Conservation (phyloP, 495 filamentous ascomycete species). For the Chaetomium tenue region DNA sequence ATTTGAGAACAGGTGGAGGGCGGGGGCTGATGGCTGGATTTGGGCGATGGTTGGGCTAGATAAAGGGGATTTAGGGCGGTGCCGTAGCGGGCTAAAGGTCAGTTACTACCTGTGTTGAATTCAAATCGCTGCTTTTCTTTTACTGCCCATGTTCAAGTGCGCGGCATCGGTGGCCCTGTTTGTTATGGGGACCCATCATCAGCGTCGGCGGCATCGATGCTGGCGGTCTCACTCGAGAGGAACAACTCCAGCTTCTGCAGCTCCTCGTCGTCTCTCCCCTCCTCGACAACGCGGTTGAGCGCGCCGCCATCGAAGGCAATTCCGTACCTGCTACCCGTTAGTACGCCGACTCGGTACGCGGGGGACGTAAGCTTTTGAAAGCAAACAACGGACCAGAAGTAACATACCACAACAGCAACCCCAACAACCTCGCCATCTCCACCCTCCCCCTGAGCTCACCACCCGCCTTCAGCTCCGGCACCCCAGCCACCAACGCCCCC, state of each 20-base stretch:
- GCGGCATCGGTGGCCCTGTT: background rate
- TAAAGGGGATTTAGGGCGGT: background rate
- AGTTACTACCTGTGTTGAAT: conserved; percentile 8
- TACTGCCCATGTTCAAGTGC: background rate
- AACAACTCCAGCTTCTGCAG: conserved; percentile 46
- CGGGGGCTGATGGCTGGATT: background rate
- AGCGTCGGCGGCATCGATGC: too few species aligned
- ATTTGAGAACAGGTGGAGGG: background rate
- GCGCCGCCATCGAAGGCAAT: conserved; percentile 58
- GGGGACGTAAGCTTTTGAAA: background rate
- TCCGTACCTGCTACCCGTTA: conserved; percentile 45
- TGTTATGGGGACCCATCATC: too few species aligned
- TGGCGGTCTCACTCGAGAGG: conserved; percentile 11
- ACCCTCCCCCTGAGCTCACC: conserved; percentile 34
- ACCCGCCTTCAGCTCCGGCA: conserved; percentile 38
- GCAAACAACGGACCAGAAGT: background rate
- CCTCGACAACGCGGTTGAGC: conserved; percentile 53
- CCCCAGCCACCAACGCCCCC: conserved; percentile 40
- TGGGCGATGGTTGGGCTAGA: background rate
- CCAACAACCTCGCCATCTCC: conserved; percentile 46
- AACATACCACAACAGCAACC: conserved; percentile 48
- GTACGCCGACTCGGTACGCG: background rate
- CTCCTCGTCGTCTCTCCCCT: conserved; percentile 48
- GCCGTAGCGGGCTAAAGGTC: background rate
- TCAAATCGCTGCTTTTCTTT: background rate